Evolutionary conservation across 495 filamentous ascomycete genomes (phyloP).

Genomic region (Filosporella fistucella): DNA sequence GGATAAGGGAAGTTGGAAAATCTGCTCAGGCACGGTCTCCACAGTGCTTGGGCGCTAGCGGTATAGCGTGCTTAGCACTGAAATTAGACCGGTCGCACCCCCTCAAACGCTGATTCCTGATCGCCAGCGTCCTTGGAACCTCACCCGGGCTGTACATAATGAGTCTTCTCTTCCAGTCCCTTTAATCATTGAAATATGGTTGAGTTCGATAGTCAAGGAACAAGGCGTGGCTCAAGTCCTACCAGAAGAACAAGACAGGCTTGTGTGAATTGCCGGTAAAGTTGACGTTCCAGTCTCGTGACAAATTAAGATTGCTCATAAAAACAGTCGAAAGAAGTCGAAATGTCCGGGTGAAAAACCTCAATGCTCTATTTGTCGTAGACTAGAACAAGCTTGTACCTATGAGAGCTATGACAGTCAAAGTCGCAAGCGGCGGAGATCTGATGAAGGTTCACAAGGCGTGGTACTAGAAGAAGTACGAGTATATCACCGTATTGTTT

Average conservation of each 20-base stretch:
- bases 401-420: not conserved
- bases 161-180: too few species aligned
- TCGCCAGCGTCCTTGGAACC: too few species aligned
- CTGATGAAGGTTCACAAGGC: not conserved
- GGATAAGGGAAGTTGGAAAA: too few species aligned
- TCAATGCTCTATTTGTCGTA: slow-evolving; percentile 3
- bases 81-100: too few species aligned
- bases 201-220: too few species aligned
- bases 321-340: slow-evolving; percentile 9
- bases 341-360: slow-evolving; percentile 14
- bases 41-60: too few species aligned
- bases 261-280: slow-evolving; percentile 11
- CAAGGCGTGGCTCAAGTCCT: slow-evolving; percentile 1
- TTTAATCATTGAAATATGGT: too few species aligned
- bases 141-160: too few species aligned
- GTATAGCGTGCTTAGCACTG: too few species aligned
- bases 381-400: slow-evolving; percentile 6
- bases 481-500: not conserved
- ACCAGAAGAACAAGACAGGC: slow-evolving; percentile 6
- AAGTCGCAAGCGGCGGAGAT: not conserved
- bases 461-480: not conserved
- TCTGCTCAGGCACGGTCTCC: too few species aligned
- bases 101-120: too few species aligned
- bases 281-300: not conserved
- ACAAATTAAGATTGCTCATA: not conserved